Evolutionary conservation across 768 basidiomycete species (phyloP).

Genomic region (Naganishia friedmannii): DNA sequence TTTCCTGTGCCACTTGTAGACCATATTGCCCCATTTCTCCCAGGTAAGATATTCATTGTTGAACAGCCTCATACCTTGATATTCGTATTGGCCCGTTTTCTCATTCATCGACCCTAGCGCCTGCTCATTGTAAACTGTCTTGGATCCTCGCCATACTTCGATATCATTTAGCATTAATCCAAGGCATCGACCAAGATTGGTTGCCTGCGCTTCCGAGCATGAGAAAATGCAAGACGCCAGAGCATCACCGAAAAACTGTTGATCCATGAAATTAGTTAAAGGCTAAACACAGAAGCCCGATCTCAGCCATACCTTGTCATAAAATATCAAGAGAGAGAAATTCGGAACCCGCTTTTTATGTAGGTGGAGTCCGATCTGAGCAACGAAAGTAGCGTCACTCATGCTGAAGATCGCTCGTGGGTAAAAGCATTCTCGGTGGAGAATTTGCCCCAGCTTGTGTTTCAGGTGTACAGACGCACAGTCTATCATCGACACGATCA

Average conservation of each 20-base stretch:
- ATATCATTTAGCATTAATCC: conserved; percentile 73
- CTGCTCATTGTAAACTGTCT: conserved; percentile 56
- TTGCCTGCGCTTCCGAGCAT: conserved; percentile 92
- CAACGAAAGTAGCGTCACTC: conserved; percentile 92
- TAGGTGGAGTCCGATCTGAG: conserved; percentile 81
- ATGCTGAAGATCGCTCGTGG: conserved; percentile 90
- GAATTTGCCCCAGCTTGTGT: conserved; percentile 33
- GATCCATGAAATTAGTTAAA: conserved; percentile 1
- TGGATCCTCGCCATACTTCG: conserved; percentile 73
- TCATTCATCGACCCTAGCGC: conserved; percentile 71
- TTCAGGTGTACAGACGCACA: conserved; percentile 34
- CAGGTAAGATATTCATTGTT: conserved; percentile 59
- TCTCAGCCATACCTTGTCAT: conserved; percentile 66
- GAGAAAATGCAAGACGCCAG: conserved; percentile 81
- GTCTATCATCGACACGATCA: neutral
- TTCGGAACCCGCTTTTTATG: conserved; percentile 84
- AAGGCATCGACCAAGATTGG: conserved; percentile 91
- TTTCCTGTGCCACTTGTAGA: conserved; percentile 81
- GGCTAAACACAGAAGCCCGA: neutral
- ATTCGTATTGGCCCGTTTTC: conserved; percentile 51
- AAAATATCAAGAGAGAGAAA: conserved; percentile 80
- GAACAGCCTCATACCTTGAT: conserved; percentile 62
- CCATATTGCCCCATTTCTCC: conserved; percentile 65
- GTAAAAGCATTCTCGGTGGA: conserved; percentile 81
- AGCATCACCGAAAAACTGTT: conserved; percentile 78